Conservation (phyloP, 1,284 basidiomycete species). For the Moniliophthora roreri region DNA sequence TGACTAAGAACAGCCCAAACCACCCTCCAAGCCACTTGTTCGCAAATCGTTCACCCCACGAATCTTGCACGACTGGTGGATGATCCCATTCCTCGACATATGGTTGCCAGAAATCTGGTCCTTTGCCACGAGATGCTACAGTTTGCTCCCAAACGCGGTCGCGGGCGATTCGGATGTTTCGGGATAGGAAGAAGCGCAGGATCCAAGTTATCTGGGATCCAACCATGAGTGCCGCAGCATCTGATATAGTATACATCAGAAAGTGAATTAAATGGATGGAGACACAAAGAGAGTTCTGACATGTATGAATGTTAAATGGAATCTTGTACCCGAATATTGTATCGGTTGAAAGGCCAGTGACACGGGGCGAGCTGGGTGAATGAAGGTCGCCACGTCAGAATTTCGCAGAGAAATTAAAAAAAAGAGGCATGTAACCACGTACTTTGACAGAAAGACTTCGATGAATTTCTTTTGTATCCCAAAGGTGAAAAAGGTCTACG, state of each 20-base stretch:
- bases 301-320: slow-evolving; percentile 68
- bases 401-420: neutral
- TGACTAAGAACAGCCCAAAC: slow-evolving; percentile 51
- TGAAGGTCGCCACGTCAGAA: slow-evolving; percentile 3
- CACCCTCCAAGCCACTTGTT: slow-evolving; percentile 42
- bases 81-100: slow-evolving; percentile 87
- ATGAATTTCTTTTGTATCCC: slow-evolving; percentile 64
- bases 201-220: slow-evolving; percentile 73
- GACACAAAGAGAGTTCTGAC: slow-evolving; percentile 42
- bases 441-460: slow-evolving; percentile 62
- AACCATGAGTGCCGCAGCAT: slow-evolving; percentile 73
- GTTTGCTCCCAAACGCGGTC: slow-evolving; percentile 82
- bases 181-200: slow-evolving; percentile 75
- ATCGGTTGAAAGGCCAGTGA: slow-evolving; percentile 64
- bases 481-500: slow-evolving; percentile 62
- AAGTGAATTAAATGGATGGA: neutral
- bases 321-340: slow-evolving; percentile 62
- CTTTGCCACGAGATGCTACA: slow-evolving; percentile 76
- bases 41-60: slow-evolving; percentile 31
- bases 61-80: slow-evolving; percentile 46
- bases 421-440: slow-evolving; percentile 29
- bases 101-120: slow-evolving; percentile 79
- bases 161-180: slow-evolving; percentile 76
- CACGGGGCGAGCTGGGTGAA: slow-evolving; percentile 52
- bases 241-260: slow-evolving; percentile 34